Evolutionary conservation across 495 filamentous ascomycete species (phyloP).

Genomic region (Neurospora sp.): DNA sequence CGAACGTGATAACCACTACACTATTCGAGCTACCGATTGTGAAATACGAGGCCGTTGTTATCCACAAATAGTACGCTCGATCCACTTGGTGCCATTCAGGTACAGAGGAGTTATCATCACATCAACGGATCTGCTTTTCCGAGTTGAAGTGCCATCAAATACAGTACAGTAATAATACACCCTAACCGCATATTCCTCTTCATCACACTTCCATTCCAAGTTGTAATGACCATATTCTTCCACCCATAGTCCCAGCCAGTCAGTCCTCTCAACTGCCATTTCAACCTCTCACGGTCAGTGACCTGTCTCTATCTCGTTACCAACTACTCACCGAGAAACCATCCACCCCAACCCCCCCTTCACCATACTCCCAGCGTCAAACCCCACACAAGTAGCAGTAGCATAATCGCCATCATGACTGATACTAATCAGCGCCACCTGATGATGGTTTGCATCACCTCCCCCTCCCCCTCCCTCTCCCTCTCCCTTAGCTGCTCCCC

Average conservation of each 20-base stretch:
- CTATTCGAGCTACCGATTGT: not conserved
- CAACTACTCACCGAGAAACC: not conserved
- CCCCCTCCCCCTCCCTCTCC: not conserved
- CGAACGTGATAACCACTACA: not conserved
- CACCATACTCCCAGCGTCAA: slow-evolving; percentile 1
- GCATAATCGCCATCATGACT: slow-evolving; percentile 30
- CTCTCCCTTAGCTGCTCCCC: not conserved
- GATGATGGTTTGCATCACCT: not conserved
- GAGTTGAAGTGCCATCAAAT: not conserved
- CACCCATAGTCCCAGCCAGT: no score
- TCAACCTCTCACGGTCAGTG: not conserved
- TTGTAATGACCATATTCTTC: no score
- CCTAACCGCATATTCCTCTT: not conserved
- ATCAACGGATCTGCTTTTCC: no score
- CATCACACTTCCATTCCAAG: not conserved
- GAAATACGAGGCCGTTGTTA: not conserved
- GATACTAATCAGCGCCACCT: slow-evolving; percentile 24
- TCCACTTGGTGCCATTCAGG: not conserved
- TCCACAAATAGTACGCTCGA: not conserved
- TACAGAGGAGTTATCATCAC: not conserved
- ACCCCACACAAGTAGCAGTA: slow-evolving; percentile 21
- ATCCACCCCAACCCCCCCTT: not conserved
- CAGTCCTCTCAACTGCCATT: no score
- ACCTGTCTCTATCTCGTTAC: not conserved
- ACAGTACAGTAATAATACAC: not conserved